These are phyloP conservation scores for Clitoria ternatea DNA, from an alignment of 306 rosid species.

Conservation along the genomic window DNA sequence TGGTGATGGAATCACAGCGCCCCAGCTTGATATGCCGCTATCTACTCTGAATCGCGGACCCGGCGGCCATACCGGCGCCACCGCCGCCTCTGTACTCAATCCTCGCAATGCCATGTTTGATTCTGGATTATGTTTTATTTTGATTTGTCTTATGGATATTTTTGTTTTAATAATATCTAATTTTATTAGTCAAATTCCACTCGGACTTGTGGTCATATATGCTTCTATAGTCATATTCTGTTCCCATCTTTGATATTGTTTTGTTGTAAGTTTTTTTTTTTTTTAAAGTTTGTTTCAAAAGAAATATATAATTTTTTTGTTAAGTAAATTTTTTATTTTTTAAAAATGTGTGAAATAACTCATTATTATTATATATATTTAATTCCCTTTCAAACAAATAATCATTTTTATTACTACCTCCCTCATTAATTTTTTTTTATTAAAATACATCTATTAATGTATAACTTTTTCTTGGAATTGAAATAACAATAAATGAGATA, in stretches of 20 bases:
- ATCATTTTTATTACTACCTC: no score
- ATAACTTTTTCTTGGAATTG: no score
- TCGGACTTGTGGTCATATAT: neutral
- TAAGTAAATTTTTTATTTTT: no score
- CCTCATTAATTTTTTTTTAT: no score
- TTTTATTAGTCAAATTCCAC: neutral
- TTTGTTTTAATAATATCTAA: neutral
- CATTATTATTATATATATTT: no score
- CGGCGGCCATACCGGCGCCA: constrained; percentile 2
- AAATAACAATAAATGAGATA: no score
- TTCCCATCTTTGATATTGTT: neutral
- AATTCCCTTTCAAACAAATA: no score
- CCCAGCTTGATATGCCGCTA: neutral
- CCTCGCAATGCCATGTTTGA: constrained; percentile 28
- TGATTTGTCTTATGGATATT: neutral
- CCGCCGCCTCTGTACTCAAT: constrained; percentile 18
- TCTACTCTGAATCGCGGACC: neutral
- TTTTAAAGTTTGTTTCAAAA: no score
- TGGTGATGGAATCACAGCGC: neutral
- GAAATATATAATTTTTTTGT: no score
- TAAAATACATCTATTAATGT: no score
- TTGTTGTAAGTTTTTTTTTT: neutral
- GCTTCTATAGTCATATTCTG: neutral
- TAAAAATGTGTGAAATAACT: no score
- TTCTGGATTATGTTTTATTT: neutral